Evolutionary conservation across 176 grass and related monocot genomes (phyloP), one percentile per base, ranked within the genome.

Genomic region (Luzula sylvatica): DNA sequence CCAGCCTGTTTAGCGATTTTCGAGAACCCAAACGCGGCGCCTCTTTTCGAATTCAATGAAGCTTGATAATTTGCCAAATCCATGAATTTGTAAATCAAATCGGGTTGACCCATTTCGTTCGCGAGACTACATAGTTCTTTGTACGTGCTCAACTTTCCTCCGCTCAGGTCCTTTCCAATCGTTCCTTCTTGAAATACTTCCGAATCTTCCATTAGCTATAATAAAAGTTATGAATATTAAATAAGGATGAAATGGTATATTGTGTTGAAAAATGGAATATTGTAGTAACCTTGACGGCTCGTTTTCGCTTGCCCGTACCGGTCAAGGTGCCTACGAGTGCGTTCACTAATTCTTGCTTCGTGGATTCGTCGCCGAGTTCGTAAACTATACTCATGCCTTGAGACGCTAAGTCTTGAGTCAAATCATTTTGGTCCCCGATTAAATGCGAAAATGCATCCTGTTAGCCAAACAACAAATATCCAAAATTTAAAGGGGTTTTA

Each of bases 331-430:
- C 77, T 53, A 95, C 80, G 69, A 95, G 80, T 55, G 89, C 89
- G 81, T 84, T 71, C 66, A 95, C 83, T 20, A 95, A 58, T 38
- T 81, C 71, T 35, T 81, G 76, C 54, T 95, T 95, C 89, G 81
- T 95, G 53, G 89, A 95, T 56, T 69, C 59, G 65, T 95, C 83
- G 49, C 89, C 89, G 73, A 95, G 83, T 61, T 95, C 89, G 38
- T 95, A 95, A 25, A 95, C 89, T 35, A 95, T 95, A 61, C 89
- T 95, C 89, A 95, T 95, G 42, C 89, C 89, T 95, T 95, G 89
- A 61, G 89, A 95, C 26, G 89, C 83, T 67, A 95, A 78, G 80
- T 95, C 89, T 77, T 95, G 89, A 38, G 83, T 95, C 52, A 95
- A 83, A 61, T 95, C 83, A 88, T 95, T 88, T 20, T 73, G 74